Percentiles rank a stretch among this genome's conserved stretches.
These are phyloP conservation scores for Stachybotrys elegans DNA, from an alignment of 2,329 filamentous ascomycete species.

Conservation along the genomic window DNA sequence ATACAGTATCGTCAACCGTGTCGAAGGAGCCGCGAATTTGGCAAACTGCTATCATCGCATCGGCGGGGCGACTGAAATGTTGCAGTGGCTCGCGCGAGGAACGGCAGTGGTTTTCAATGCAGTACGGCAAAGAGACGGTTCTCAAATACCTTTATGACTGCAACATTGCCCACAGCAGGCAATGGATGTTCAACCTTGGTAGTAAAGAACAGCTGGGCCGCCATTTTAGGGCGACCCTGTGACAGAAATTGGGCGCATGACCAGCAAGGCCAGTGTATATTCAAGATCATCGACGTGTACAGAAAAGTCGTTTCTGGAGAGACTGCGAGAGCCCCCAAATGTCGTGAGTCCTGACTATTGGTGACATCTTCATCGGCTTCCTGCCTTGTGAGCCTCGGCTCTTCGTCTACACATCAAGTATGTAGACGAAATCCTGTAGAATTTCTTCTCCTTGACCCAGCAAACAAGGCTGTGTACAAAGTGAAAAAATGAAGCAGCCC, in stretches of 20 bases:
- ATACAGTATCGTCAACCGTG: neutral
- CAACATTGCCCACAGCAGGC: neutral
- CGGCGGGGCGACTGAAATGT: neutral
- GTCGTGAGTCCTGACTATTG: neutral
- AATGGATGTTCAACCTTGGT: neutral
- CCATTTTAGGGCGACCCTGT: neutral
- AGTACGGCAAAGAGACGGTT: neutral
- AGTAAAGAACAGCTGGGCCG: neutral
- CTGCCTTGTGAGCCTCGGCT: neutral
- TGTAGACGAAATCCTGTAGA: neutral
- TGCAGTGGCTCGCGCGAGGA: neutral
- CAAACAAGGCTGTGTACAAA: neutral
- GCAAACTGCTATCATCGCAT: neutral
- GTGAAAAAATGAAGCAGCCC: neutral
- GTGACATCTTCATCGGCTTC: neutral
- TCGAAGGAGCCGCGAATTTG: neutral
- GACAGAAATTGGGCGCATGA: neutral
- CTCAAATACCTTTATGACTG: neutral
- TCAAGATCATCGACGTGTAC: neutral
- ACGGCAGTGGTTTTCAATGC: neutral
- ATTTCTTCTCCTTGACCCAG: neutral
- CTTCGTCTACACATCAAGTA: neutral
- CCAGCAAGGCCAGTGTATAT: neutral
- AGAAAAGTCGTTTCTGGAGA: neutral
- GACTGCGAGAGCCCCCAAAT: neutral